These are phyloP conservation scores for Trichomonascus vanleenenianus DNA, from an alignment of 805 yeast genomes.

Conservation along the genomic window DNA sequence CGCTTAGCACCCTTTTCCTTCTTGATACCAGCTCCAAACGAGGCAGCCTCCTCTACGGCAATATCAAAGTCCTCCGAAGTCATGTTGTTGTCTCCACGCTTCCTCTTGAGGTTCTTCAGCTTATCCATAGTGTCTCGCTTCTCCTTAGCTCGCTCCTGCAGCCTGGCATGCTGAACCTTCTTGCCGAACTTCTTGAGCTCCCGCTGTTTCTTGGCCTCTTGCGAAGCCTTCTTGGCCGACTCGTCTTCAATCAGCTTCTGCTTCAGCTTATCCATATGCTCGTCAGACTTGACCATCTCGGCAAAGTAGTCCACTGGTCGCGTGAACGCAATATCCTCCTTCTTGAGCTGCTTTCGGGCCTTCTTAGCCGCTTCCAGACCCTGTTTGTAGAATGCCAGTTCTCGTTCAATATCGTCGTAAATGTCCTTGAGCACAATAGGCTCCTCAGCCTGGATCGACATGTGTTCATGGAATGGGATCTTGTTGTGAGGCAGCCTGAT, in stretches of 20 bases:
- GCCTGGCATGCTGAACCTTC: slow-evolving; percentile 88
- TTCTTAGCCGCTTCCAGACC: slow-evolving; percentile 75
- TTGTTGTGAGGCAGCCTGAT: slow-evolving; percentile 46
- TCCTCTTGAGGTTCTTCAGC: slow-evolving; percentile 83
- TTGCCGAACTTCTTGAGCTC: slow-evolving; percentile 94
- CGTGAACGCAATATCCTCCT: slow-evolving; percentile 75
- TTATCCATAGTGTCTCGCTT: slow-evolving; percentile 85
- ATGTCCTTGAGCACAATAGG: slow-evolving; percentile 67
- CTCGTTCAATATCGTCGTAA: slow-evolving; percentile 93
- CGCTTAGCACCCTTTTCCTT: slow-evolving; percentile 50
- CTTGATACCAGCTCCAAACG: slow-evolving; percentile 39
- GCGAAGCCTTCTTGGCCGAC: slow-evolving; percentile 68
- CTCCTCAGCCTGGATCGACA: slow-evolving; percentile 54
- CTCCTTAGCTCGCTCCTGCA: slow-evolving; percentile 89
- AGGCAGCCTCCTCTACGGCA: slow-evolving; percentile 87
- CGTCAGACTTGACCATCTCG: slow-evolving; percentile 96
- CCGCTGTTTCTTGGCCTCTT: slow-evolving; percentile 91
- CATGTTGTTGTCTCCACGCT: slow-evolving; percentile 72
- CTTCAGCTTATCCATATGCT: slow-evolving; percentile 93
- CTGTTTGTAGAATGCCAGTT: slow-evolving; percentile 90
- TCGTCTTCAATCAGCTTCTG: slow-evolving; percentile 69
- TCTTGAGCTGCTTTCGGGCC: slow-evolving; percentile 56
- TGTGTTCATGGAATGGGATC: slow-evolving; percentile 77
- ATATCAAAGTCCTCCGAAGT: slow-evolving; percentile 73
- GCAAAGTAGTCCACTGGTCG: slow-evolving; percentile 96